Conservation (phyloP, 371 early-diverging fungal species). For the Circinella minor region DNA sequence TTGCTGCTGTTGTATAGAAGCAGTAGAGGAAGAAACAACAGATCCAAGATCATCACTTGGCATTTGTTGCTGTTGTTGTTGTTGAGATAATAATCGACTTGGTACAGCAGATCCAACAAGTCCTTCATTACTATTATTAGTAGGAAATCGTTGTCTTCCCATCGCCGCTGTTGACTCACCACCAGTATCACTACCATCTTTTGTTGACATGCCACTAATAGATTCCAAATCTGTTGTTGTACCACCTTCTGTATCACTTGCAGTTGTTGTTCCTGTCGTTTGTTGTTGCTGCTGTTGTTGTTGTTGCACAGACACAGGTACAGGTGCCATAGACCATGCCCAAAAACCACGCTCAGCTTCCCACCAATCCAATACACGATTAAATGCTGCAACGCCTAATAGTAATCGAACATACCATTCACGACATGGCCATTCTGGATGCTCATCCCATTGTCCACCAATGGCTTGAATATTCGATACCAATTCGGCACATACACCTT, state of each 20-base stretch:
- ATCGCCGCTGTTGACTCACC: background rate
- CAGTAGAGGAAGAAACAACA: background rate
- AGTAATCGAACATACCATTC: constrained; percentile 61
- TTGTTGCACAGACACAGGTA: background rate
- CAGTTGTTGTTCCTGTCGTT: background rate
- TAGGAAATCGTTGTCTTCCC: constrained; percentile 17
- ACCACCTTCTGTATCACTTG: constrained; percentile 24
- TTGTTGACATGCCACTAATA: constrained; percentile 14
- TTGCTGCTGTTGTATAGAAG: no score
- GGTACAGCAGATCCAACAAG: constrained; percentile 1
- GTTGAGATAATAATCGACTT: background rate
- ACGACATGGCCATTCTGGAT: constrained; percentile 63
- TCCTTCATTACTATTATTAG: constrained; percentile 12
- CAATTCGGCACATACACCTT: constrained; percentile 56
- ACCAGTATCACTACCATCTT: constrained; percentile 10
- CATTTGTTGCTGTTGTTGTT: background rate
- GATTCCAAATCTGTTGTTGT: constrained; percentile 21
- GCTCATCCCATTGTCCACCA: constrained; percentile 55
- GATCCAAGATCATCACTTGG: constrained; percentile 5
- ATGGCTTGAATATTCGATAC: constrained; percentile 57
- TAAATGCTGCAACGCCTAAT: constrained; percentile 60
- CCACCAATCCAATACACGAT: constrained; percentile 69
- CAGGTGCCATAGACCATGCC: constrained; percentile 18
- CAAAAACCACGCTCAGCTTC: constrained; percentile 59
- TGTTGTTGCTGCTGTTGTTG: constrained; percentile 6